Percentiles rank a stretch among this genome's conserved stretches.
Conservation (phyloP, 2,329 filamentous ascomycete genomes). For the Exophiala alcalophila region DNA sequence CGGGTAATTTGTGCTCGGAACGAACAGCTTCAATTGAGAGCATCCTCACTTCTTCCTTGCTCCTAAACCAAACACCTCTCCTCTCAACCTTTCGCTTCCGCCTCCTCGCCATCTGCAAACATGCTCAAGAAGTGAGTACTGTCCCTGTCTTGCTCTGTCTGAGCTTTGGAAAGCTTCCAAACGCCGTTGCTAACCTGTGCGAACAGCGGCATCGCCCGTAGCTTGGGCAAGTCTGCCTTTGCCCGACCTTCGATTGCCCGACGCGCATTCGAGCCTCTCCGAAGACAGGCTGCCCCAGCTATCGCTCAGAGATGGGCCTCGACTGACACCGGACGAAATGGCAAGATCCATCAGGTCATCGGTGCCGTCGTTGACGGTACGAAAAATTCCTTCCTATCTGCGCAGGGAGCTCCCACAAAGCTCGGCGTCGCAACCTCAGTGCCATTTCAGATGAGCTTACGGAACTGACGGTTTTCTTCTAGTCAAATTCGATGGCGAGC, state of each 20-base stretch:
- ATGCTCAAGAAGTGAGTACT: slow-evolving; percentile 61
- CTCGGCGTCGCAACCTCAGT: too few relatives aligned
- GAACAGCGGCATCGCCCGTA: slow-evolving; percentile 62
- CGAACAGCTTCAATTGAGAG: slow-evolving; percentile 12
- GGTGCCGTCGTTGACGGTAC: slow-evolving; percentile 98
- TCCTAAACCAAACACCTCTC: slow-evolving; percentile 25
- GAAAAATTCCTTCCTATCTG: slow-evolving; percentile 41
- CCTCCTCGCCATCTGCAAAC: slow-evolving; percentile 39
- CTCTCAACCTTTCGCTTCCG: slow-evolving; percentile 22
- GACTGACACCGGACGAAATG: slow-evolving; percentile 55
- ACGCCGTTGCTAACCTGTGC: slow-evolving; percentile 33
- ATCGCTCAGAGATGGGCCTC: slow-evolving; percentile 61
- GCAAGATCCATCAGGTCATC: slow-evolving; percentile 79
- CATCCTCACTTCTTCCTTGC: slow-evolving; percentile 20
- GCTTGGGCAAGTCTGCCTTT: slow-evolving; percentile 58
- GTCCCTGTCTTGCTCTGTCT: slow-evolving; percentile 16
- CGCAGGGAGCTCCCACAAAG: slow-evolving; percentile 39
- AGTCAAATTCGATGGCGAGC: slow-evolving; percentile 96
- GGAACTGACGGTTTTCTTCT: slow-evolving; percentile 31
- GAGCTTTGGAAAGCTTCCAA: slow-evolving; percentile 36
- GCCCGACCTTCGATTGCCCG: slow-evolving; percentile 55
- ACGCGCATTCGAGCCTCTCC: slow-evolving; percentile 56
- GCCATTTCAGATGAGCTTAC: too few relatives aligned
- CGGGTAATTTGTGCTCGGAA: slow-evolving; percentile 6
- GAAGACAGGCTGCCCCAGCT: slow-evolving; percentile 57